Evolutionary conservation across 225 moss, liverwort and hornwort genomes (phyloP).

Genomic region (Pseudoscleropodium purum): DNA sequence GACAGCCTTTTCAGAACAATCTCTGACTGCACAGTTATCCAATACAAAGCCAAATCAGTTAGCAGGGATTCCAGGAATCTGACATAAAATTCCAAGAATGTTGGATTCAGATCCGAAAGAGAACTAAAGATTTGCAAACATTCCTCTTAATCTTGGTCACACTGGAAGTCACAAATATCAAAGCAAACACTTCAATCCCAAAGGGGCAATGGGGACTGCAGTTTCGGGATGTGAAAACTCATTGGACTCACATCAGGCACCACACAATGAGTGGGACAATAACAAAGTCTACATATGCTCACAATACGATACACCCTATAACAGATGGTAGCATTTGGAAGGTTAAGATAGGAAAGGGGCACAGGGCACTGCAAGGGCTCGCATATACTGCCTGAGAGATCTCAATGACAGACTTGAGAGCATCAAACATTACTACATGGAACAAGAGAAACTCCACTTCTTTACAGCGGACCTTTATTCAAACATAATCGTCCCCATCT

Average conservation of each 20-base stretch:
- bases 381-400: not conserved
- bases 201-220: not conserved
- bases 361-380: not conserved
- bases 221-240: not conserved
- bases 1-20: not conserved
- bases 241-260: not conserved
- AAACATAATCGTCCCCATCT: constrained; percentile 72
- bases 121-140: not conserved
- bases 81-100: not conserved
- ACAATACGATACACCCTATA: not conserved
- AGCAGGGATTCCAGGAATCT: not conserved
- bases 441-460: not conserved
- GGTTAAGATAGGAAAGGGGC: not conserved
- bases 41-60: not conserved
- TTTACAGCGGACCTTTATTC: constrained; percentile 18
- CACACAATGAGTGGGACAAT: not conserved
- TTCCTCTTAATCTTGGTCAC: not conserved
- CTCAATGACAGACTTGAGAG: not conserved
- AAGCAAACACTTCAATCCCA: not conserved
- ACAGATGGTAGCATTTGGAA: not conserved
- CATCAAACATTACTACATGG: not conserved
- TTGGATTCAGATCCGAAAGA: not conserved
- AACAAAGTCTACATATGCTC: not conserved
- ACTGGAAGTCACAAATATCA: not conserved
- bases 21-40: not conserved